Evolutionary conservation across 73 alveolate species (phyloP), one percentile per base, ranked within the genome.

Genomic region (Paramecium tetraurelia): DNA sequence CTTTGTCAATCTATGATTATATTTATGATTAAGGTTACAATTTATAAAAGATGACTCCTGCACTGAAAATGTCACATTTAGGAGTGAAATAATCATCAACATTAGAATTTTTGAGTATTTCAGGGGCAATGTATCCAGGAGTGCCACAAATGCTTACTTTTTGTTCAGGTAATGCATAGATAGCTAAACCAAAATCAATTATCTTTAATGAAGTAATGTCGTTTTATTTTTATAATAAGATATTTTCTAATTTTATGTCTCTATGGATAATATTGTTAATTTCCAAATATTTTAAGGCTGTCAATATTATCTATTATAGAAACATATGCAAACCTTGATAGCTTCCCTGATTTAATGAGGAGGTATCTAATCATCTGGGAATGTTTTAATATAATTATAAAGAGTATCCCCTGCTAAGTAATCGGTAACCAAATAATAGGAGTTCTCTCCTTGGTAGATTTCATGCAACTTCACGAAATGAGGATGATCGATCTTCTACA

Each of bases 111-210:
- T 41, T 59, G 20, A 93, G 43, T 7, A 93, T 86, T 89, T 93
- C 96, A 36, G 96, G 96, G 2, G 95, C 95, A 12, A 93, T 89
- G 40, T 93, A 93, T 35, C 93, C 94, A 24, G 96, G 96, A 24
- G 96, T 89, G 4, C 96, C 96, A 80, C 96, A 93, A 24, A 80
- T 46, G 9, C 76, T 44, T 46, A 80, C 5, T 89, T 68, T 80
- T 35, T 57, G 18, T 21, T 22, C 9, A 22, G 71, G 85, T 18
- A 12, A 7, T 14, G 72, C 77, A 20, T 89, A 94, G 9, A 93
- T 83, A 1, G 96, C 96, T 29, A 95, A 85, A 16, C 98, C 98
- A 85, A 95, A 95, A 93, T 95, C 98, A 21, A 93, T 92, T 7
- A 95, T 53, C 93, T 94, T 95, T 16, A 93, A 84, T 10, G 83